Percentiles rank a stretch among this genome's conserved stretches.
Evolutionary conservation across 257 asterid genomes (phyloP).

Genomic region (Nicotiana tabacum): DNA sequence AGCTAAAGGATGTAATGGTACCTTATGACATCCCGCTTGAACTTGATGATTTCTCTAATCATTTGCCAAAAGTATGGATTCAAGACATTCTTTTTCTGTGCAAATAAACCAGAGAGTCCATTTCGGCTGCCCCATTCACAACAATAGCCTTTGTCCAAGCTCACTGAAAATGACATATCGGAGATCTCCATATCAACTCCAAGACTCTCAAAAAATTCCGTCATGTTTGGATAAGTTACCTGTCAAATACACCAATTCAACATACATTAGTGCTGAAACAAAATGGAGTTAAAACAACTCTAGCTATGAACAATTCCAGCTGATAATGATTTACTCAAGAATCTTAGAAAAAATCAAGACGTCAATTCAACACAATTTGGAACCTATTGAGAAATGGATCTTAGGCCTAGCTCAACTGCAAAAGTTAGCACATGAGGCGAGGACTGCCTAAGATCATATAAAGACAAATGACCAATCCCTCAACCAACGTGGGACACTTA

Average conservation of each 20-base stretch:
- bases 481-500: too few relatives aligned
- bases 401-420: too few relatives aligned
- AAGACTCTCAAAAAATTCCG: slow-evolving; percentile 83
- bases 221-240: slow-evolving; percentile 99
- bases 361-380: neutral
- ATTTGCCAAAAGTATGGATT: slow-evolving; percentile 83
- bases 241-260: slow-evolving; percentile 20
- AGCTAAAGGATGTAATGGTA: slow-evolving; percentile 9
- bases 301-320: neutral
- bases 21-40: slow-evolving; percentile 68
- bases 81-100: slow-evolving; percentile 69
- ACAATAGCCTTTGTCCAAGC: slow-evolving; percentile 78
- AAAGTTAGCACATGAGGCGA: too few relatives aligned
- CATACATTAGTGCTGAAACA: neutral
- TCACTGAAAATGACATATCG: slow-evolving; percentile 90
- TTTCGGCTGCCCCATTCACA: slow-evolving; percentile 92
- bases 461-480: too few relatives aligned
- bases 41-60: slow-evolving; percentile 74
- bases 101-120: slow-evolving; percentile 71
- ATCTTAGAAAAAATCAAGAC: neutral
- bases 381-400: too few relatives aligned
- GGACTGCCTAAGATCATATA: too few relatives aligned
- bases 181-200: slow-evolving; percentile 96
- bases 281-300: neutral
- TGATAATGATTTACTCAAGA: neutral